Evolutionary conservation across 2,329 filamentous ascomycete species (phyloP).

Genomic region (Penicillium paneum): DNA sequence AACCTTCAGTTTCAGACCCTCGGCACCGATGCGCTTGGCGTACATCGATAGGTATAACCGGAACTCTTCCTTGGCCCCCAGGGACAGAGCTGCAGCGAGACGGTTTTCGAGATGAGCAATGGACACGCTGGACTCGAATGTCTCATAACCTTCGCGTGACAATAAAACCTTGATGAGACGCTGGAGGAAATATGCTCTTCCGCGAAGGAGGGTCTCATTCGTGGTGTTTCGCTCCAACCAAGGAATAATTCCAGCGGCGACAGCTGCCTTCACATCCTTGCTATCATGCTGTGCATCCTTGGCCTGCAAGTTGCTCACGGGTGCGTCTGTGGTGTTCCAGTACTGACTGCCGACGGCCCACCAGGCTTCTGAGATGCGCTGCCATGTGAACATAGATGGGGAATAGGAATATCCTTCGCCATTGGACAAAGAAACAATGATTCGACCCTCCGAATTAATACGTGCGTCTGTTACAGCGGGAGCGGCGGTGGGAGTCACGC

Average conservation of each 20-base stretch:
- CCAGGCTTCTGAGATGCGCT: conserved; percentile 93
- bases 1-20: conserved; percentile 81
- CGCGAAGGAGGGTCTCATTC: conserved; percentile 84
- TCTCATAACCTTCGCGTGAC: conserved; percentile 85
- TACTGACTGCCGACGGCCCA: conserved; percentile 98
- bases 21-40: conserved; percentile 87
- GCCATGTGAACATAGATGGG: conserved; percentile 82
- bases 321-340: conserved; percentile 96
- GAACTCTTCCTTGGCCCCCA: conserved; percentile 89
- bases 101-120: conserved; percentile 95
- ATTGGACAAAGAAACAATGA: conserved; percentile 88
- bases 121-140: conserved; percentile 84
- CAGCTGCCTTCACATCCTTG: conserved; percentile 51
- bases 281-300: conserved; percentile 60
- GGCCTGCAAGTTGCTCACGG: conserved; percentile 74
- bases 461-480: conserved; percentile 88
- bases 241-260: conserved; percentile 90
- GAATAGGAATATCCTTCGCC: conserved; percentile 93
- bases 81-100: conserved; percentile 78
- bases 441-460: conserved; percentile 79
- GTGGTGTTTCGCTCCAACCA: conserved; percentile 93
- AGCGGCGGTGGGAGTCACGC: conserved; percentile 71
- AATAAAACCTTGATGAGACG: conserved; percentile 85
- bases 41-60: conserved; percentile 97
- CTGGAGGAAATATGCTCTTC: conserved; percentile 85